Evolutionary conservation across 129 eudicot genomes (phyloP).

Genomic region (Chrysanthemum seticuspe): DNA sequence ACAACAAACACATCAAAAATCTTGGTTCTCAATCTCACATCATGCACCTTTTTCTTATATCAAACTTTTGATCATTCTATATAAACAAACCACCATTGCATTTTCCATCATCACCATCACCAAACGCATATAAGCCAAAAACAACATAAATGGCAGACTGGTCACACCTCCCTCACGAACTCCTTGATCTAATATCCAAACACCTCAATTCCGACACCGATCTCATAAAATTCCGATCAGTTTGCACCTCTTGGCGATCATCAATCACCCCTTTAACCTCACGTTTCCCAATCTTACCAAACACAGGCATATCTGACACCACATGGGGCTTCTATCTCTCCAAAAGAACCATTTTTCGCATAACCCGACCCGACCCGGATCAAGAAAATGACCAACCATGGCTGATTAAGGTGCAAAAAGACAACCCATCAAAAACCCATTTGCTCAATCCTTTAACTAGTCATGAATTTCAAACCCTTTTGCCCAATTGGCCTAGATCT

Average conservation of each 20-base stretch:
- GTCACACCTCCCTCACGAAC: conserved; percentile 82
- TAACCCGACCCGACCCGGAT: conserved; percentile 38
- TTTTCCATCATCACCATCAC: neutral
- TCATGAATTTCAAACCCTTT: conserved; percentile 44
- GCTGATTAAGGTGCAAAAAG: conserved; percentile 76
- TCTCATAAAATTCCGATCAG: conserved; percentile 76
- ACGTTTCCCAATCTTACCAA: conserved; percentile 67
- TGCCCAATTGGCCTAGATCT: conserved; percentile 49
- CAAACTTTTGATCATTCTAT: too few relatives aligned
- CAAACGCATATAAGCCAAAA: neutral
- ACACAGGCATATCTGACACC: conserved; percentile 70
- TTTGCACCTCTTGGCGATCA: conserved; percentile 88
- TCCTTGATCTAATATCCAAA: conserved; percentile 56
- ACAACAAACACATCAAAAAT: too few relatives aligned
- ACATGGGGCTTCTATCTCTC: conserved; percentile 73
- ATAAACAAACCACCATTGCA: too few relatives aligned
- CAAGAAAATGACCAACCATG: conserved; percentile 29
- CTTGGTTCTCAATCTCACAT: too few relatives aligned
- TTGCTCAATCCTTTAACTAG: conserved; percentile 56
- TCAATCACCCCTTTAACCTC: conserved; percentile 33
- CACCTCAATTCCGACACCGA: conserved; percentile 62
- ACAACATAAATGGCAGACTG: conserved; percentile 66
- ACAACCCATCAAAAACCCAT: conserved; percentile 39
- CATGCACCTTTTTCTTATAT: too few relatives aligned
- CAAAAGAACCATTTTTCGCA: conserved; percentile 57